A percentile compares a stretch with the other conserved stretches of the same genome.
phyloP scores from a whole-genome alignment of 106 monocot genomes.

The Dactylorhiza incarnata region DNA sequence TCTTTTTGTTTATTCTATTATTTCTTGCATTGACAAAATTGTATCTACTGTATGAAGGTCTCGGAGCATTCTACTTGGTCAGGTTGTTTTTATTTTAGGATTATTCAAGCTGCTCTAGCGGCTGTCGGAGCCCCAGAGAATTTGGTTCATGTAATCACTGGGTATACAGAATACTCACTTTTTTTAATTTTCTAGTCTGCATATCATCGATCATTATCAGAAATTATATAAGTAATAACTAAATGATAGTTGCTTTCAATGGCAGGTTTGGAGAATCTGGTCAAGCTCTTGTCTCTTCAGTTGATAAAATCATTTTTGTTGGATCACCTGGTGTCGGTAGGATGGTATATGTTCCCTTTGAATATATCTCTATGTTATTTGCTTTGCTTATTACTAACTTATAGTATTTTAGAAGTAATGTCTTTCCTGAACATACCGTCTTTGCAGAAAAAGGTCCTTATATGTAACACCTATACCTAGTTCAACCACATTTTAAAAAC shows the following conservation, averaged over 20 bases:
- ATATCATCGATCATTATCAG: neutral
- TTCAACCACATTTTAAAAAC: too few relatives aligned
- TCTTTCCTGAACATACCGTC: neutral
- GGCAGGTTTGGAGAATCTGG: constrained; percentile 93
- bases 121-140: constrained; percentile 96
- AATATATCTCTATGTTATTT: constrained; percentile 3
- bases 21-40: neutral
- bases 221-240: neutral
- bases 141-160: constrained; percentile 96
- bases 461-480: too few relatives aligned
- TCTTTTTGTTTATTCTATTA: neutral
- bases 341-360: constrained; percentile 47
- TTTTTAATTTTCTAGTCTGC: neutral
- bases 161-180: constrained; percentile 29
- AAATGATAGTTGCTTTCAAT: constrained; percentile 9
- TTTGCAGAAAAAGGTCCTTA: neutral
- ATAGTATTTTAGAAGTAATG: constrained; percentile 1
- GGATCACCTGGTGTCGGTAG: constrained; percentile 98
- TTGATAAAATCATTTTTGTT: constrained; percentile 99
- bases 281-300: constrained; percentile 97
- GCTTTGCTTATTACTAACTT: neutral
- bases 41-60: constrained; percentile 36
- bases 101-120: constrained; percentile 93
- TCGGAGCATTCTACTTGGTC: constrained; percentile 99
- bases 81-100: constrained; percentile 87